phyloP scores from a whole-genome alignment of 2,329 filamentous ascomycete species.

The Fonsecaea erecta region DNA sequence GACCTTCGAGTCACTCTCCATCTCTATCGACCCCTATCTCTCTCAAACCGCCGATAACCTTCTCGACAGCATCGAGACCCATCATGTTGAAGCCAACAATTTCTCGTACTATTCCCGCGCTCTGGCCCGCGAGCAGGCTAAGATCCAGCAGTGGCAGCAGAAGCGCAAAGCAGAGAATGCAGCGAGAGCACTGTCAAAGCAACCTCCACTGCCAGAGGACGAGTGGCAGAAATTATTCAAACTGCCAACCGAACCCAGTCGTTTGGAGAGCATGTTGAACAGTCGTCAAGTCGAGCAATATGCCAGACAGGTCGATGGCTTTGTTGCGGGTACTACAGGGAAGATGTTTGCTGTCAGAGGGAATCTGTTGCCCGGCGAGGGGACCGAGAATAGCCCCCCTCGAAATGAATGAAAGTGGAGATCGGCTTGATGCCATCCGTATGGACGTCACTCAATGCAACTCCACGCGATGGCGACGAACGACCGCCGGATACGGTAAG shows the following conservation, averaged over 20 bases:
- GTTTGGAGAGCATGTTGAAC: constrained; percentile 91
- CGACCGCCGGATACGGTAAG: not conserved
- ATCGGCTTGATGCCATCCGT: not conserved
- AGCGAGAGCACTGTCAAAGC: constrained; percentile 81
- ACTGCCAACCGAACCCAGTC: constrained; percentile 90
- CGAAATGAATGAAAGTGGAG: constrained; percentile 5
- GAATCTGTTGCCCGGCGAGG: constrained; percentile 63
- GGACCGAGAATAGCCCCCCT: constrained; percentile 11
- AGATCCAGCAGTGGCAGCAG: constrained; percentile 94
- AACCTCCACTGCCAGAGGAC: constrained; percentile 86
- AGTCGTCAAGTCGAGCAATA: constrained; percentile 97
- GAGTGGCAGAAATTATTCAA: constrained; percentile 99
- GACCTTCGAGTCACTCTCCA: constrained; percentile 85
- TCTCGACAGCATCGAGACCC: constrained; percentile 93
- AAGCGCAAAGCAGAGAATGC: constrained; percentile 98
- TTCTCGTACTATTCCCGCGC: constrained; percentile 97
- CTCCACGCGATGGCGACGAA: not conserved
- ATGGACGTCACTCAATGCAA: not conserved
- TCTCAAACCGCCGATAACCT: constrained; percentile 98
- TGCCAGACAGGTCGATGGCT: constrained; percentile 93
- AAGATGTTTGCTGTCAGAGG: constrained; percentile 98
- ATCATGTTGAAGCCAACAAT: constrained; percentile 99
- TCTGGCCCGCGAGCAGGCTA: constrained; percentile 88
- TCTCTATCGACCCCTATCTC: constrained; percentile 94
- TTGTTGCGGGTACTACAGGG: constrained; percentile 84